Evolutionary conservation across 2,329 filamentous ascomycete genomes (phyloP).

Genomic region (Xylariomycetidae sp.): DNA sequence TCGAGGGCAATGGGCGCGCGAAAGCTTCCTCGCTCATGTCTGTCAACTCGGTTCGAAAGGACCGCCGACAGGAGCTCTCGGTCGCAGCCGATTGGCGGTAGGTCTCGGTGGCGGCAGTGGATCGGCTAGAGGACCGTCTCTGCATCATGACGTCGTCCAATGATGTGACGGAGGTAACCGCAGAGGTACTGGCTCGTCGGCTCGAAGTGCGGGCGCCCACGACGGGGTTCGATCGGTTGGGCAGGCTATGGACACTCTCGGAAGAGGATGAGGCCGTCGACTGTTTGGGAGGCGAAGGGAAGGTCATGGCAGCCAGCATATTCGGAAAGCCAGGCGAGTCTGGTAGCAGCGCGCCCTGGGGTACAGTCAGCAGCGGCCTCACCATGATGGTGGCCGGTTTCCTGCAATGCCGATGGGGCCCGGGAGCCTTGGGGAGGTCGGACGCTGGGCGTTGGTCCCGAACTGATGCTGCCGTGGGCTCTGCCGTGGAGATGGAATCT

Average conservation of each 20-base stretch:
- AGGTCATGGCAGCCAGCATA: slow-evolving; percentile 23
- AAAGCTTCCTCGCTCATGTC: too few species aligned
- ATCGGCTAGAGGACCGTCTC: slow-evolving; percentile 7
- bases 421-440: too few species aligned
- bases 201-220: slow-evolving; percentile 19
- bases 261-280: slow-evolving; percentile 17
- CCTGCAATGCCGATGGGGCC: too few species aligned
- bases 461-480: too few species aligned
- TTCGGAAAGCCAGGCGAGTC: slow-evolving; percentile 26
- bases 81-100: slow-evolving; percentile 13
- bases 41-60: slow-evolving; percentile 13
- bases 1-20: too few species aligned
- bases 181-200: slow-evolving; percentile 12
- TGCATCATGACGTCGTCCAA: slow-evolving; percentile 20
- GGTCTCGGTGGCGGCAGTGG: slow-evolving; percentile 10
- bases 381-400: slow-evolving; percentile 8
- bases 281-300: slow-evolving; percentile 20
- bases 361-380: slow-evolving; percentile 12
- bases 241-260: slow-evolving; percentile 7
- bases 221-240: slow-evolving; percentile 1
- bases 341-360: slow-evolving; percentile 12
- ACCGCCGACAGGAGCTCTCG: slow-evolving; percentile 8
- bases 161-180: slow-evolving; percentile 10
- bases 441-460: too few species aligned
- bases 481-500: too few species aligned